Evolutionary conservation across 345 rosid genomes (phyloP).

Genomic region (sweet orange (Citrus sinensis)): DNA sequence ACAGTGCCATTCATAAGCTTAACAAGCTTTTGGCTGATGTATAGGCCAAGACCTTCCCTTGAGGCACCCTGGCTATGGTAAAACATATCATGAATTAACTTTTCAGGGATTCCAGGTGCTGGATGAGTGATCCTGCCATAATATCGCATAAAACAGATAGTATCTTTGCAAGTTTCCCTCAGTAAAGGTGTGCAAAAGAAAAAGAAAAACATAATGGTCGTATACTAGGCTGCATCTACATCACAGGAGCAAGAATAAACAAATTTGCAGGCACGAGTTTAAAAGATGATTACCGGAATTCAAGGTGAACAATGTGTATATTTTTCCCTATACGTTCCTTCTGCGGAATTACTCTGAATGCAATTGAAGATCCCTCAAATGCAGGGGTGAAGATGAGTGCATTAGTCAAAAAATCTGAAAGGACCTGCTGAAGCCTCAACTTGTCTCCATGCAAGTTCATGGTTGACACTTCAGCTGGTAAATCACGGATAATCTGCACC

Average conservation of each 20-base stretch:
- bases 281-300: slow-evolving; percentile 50
- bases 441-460: slow-evolving; percentile 66
- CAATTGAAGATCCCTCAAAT: slow-evolving; percentile 45
- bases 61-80: slow-evolving; percentile 47
- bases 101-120: slow-evolving; percentile 77
- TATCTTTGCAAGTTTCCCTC: neutral
- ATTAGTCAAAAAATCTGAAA: slow-evolving; percentile 58
- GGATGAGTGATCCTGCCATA: slow-evolving; percentile 64
- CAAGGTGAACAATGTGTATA: slow-evolving; percentile 64
- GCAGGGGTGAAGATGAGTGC: slow-evolving; percentile 58
- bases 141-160: neutral
- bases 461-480: slow-evolving; percentile 47
- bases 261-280: neutral
- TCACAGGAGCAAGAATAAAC: neutral
- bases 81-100: slow-evolving; percentile 67
- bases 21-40: slow-evolving; percentile 68
- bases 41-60: slow-evolving; percentile 80
- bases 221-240: neutral
- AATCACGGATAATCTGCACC: slow-evolving; percentile 47
- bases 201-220: neutral
- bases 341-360: slow-evolving; percentile 41
- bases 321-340: slow-evolving; percentile 57
- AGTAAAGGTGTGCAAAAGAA: neutral
- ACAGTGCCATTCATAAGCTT: slow-evolving; percentile 78
- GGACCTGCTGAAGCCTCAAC: slow-evolving; percentile 79